Percentiles rank a stretch among this genome's conserved stretches.
Conservation (phyloP, 148 eudicot species). For the Drosera capensis region DNA sequence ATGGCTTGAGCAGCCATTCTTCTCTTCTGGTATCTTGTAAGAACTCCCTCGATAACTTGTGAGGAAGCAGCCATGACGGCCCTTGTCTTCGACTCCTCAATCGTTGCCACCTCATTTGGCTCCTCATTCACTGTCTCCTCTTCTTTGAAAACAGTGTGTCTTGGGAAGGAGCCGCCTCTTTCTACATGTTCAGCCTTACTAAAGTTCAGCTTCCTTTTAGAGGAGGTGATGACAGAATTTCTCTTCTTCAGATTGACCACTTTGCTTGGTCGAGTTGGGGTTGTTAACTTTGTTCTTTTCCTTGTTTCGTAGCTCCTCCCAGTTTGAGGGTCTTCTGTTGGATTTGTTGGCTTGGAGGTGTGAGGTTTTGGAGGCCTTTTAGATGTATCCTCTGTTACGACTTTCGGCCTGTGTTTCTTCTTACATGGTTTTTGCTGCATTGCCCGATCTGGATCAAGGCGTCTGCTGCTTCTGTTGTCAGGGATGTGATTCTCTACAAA, state of each 20-base stretch:
- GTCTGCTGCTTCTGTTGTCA: slow-evolving; percentile 23
- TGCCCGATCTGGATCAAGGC: slow-evolving; percentile 17
- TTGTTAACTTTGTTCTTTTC: slow-evolving; percentile 17
- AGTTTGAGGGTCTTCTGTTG: slow-evolving; percentile 10
- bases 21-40: slow-evolving; percentile 10
- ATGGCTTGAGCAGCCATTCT: slow-evolving; percentile 4
- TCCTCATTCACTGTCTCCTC: no score
- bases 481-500: slow-evolving; percentile 30
- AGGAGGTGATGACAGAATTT: slow-evolving; percentile 18
- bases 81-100: no score
- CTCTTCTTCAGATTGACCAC: slow-evolving; percentile 7
- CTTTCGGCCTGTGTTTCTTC: slow-evolving; percentile 54
- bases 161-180: slow-evolving; percentile 17
- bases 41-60: slow-evolving; percentile 6
- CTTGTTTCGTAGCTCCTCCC: slow-evolving; percentile 45
- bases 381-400: slow-evolving; percentile 28
- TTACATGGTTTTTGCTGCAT: slow-evolving; percentile 29
- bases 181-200: slow-evolving; percentile 23
- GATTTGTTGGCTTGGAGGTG: slow-evolving; percentile 10
- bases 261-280: slow-evolving; percentile 14
- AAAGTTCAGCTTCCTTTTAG: slow-evolving; percentile 45
- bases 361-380: slow-evolving; percentile 20
- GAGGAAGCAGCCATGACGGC: neutral
- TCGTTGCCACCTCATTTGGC: no score
- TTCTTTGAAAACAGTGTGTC: neutral